Evolutionary conservation across 2,329 filamentous ascomycete genomes (phyloP), one percentile per base, ranked within the genome.

Genomic region (Trichoderma afroharzianum): DNA sequence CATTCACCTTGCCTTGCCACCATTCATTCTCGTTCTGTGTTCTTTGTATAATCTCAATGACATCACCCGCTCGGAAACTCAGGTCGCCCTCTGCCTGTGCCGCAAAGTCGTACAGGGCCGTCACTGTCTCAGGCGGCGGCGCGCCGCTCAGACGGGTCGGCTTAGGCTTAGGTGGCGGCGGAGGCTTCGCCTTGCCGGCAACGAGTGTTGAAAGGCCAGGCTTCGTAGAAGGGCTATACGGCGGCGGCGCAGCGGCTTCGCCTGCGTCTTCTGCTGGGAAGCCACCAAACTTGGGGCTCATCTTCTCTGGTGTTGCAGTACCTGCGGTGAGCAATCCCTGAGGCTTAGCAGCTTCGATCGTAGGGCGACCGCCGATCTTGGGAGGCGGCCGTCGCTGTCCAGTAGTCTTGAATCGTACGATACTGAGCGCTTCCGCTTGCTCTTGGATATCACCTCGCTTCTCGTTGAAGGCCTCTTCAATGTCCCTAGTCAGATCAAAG

Each of bases 1-100:
- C 94, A 72, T 92, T 86, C 68, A 97, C 79, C 79, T 90, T 93
- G 47, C 96, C 96, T 9, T 87, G 91, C 96, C 96, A 99, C 96
- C 96, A 99, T 82, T 99, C 96, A 76, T 99, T 98, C 66, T 93
- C 91, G 77, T 97, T 98, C 74, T 88, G 86, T n/a, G 94, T 97
- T 75, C 93, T 88, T 72, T 87, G 87, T 3, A 96, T 81, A 76
- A 99, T 95, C 81, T 98, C 95, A 77, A 99, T 98, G 5, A 81
- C 84, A 73, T 99, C 96, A 6, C 95, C 95, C 0, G 93, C 90
- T 21, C 88, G 88, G 83, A 99, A 99, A 77, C 93, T 97, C 74
- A 99, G 84, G 79, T 99, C 96, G 3, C 95, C 95, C 74, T 97
- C 94, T 1, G 95, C 95, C 80, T 98, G 95, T 6, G 96, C 96